phyloP scores from a whole-genome alignment of 106 monocot genomes.

The Cymbidium sinense region DNA sequence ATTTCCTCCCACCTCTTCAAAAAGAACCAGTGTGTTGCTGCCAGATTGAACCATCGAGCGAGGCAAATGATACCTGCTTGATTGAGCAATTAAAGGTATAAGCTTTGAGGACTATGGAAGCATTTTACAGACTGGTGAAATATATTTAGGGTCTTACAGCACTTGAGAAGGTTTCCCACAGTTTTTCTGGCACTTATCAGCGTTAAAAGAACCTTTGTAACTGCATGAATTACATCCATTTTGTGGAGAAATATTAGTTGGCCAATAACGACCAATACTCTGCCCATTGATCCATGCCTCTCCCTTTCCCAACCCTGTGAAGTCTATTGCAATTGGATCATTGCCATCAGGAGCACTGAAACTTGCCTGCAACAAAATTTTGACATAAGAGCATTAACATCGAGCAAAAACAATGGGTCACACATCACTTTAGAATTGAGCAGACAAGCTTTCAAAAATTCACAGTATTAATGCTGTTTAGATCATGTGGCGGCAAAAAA shows the following conservation, averaged over 20 bases:
- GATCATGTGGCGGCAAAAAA: background rate
- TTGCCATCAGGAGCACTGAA: slow-evolving; percentile 68
- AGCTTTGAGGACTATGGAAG: background rate
- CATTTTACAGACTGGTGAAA: background rate
- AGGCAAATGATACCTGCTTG: slow-evolving; percentile 83
- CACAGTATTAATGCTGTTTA: background rate
- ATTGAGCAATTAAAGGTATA: background rate
- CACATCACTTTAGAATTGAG: no score
- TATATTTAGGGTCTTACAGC: slow-evolving; percentile 36
- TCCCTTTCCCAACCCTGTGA: slow-evolving; percentile 90
- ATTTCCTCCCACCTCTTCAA: slow-evolving; percentile 91
- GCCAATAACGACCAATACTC: slow-evolving; percentile 95
- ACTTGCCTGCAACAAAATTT: slow-evolving; percentile 40
- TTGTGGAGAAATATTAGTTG: slow-evolving; percentile 44
- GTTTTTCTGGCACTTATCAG: slow-evolving; percentile 63
- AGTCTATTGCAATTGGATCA: slow-evolving; percentile 75
- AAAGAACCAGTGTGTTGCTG: slow-evolving; percentile 60
- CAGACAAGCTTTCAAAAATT: background rate
- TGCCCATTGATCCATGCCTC: slow-evolving; percentile 93
- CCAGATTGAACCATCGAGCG: slow-evolving; percentile 57
- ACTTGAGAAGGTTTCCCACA: slow-evolving; percentile 85
- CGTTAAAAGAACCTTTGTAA: slow-evolving; percentile 55
- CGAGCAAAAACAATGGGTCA: background rate
- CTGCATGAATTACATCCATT: slow-evolving; percentile 70
- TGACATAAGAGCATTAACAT: background rate